A percentile compares a stretch with the other conserved stretches of the same genome.
These are phyloP conservation scores for Pseudocercospora vitis DNA, from an alignment of 2,329 filamentous ascomycete genomes.

Conservation along the genomic window DNA sequence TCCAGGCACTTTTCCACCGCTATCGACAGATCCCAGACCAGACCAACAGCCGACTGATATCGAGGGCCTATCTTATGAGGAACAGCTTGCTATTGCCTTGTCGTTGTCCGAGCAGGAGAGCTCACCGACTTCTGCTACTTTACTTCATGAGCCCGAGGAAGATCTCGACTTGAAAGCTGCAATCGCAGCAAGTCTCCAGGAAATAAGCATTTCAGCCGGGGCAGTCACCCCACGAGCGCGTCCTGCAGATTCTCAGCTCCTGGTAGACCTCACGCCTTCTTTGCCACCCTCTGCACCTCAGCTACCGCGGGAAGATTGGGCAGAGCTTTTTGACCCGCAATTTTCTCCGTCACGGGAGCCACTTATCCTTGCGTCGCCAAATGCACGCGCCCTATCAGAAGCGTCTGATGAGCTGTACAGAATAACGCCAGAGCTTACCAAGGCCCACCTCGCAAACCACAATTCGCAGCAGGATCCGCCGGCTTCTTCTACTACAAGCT, in stretches of 20 bases:
- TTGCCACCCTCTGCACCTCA: conserved; percentile 22
- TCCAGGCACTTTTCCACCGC: conserved; percentile 23
- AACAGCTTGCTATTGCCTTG: conserved; percentile 40
- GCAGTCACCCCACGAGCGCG: conserved; percentile 20
- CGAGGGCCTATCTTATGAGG: conserved; percentile 37
- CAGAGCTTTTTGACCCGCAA: conserved; percentile 25
- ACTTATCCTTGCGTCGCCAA: conserved; percentile 9
- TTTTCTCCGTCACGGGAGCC: conserved; percentile 17
- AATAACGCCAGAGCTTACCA: conserved; percentile 37
- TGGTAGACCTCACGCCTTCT: conserved; percentile 33
- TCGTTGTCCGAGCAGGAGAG: conserved; percentile 39
- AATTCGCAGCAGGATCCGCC: conserved; percentile 21
- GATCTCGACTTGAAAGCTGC: conserved; percentile 36
- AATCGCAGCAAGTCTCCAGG: conserved; percentile 38
- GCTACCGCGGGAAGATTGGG: conserved; percentile 22
- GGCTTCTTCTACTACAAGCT: conserved; percentile 8
- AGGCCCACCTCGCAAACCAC: conserved; percentile 33
- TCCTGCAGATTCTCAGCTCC: conserved; percentile 19
- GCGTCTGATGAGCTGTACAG: conserved; percentile 36
- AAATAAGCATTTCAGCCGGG: conserved; percentile 29
- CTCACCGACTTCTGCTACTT: conserved; percentile 26
- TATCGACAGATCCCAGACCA: conserved; percentile 8
- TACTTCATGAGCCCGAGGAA: conserved; percentile 28
- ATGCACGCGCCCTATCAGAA: conserved; percentile 18
- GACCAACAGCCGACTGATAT: conserved; percentile 20